These are phyloP conservation scores for Ambrosiella xylebori DNA, from an alignment of 2,329 filamentous ascomycete species.

Conservation along the genomic window DNA sequence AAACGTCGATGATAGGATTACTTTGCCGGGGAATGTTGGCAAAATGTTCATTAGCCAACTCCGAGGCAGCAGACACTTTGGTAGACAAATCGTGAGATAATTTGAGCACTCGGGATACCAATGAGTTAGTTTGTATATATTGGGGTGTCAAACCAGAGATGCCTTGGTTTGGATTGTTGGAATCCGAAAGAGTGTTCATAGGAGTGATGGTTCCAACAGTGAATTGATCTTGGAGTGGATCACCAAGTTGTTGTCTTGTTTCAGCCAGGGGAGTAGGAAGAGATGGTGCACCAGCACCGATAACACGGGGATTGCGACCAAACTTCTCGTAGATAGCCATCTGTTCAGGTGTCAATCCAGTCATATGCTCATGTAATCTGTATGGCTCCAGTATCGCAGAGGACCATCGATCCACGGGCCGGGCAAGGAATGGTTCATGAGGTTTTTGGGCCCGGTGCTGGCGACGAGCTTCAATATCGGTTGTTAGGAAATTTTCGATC, in stretches of 20 bases:
- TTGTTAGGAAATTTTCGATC: slow-evolving; percentile 83
- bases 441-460: slow-evolving; percentile 58
- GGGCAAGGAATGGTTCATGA: slow-evolving; percentile 71
- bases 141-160: slow-evolving; percentile 31
- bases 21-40: slow-evolving; percentile 35
- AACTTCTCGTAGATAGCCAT: slow-evolving; percentile 96
- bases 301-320: slow-evolving; percentile 59
- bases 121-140: slow-evolving; percentile 18
- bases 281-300: slow-evolving; percentile 34
- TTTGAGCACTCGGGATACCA: slow-evolving; percentile 40
- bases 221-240: slow-evolving; percentile 46
- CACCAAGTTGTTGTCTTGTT: slow-evolving; percentile 41
- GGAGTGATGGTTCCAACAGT: slow-evolving; percentile 30
- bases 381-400: slow-evolving; percentile 89
- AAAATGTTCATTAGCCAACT: slow-evolving; percentile 41
- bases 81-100: slow-evolving; percentile 39
- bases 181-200: slow-evolving; percentile 42
- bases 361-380: slow-evolving; percentile 53
- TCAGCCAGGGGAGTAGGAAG: slow-evolving; percentile 43
- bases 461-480: slow-evolving; percentile 60
- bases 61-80: slow-evolving; percentile 22
- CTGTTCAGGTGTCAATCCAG: slow-evolving; percentile 75
- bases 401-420: slow-evolving; percentile 72
- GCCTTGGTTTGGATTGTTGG: slow-evolving; percentile 36
- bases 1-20: slow-evolving; percentile 42